Base-by-base conservation (phyloP, 2,329 filamentous ascomycete species). In the Ascocoryne sarcoides region DNA sequence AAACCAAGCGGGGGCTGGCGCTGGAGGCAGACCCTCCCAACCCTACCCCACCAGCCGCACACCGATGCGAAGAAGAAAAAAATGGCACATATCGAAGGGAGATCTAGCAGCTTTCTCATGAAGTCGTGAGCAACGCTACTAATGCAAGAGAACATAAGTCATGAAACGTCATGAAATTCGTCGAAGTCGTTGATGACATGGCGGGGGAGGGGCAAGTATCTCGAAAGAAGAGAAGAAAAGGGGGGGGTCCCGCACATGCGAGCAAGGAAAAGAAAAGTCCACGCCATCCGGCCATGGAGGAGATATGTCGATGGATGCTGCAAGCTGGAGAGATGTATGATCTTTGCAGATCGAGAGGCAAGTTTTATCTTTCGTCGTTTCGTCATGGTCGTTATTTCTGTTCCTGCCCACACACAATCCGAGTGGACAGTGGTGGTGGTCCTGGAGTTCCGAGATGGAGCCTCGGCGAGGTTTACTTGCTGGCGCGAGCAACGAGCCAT, bases 401-500 rank as follows among this genome's bases (percentile, higher is more conserved):
- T 15, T 36, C 21, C 31, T n/a, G n/a, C n/a, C n/a, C n/a, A n/a
- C n/a, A n/a, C n/a, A n/a, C n/a, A n/a, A n/a, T n/a, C n/a, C n/a
- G n/a, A n/a, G n/a, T n/a, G n/a, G n/a, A n/a, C n/a, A n/a, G n/a
- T n/a, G n/a, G 57, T 61, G 54, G 59, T 63, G 14, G 30, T 32
- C 30, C 15, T 32, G 35, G 23, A 40, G 34, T 10, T 32, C 18
- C 21, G 28, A 39, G 17, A 31, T 39, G 18, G 21, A 29, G 33
- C 17, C 34, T 28, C 39, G 9, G 14, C 32, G 33, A 16, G 3
- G 8, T 29, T 23, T 45, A 51, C 38, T 49, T 51, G 42, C 73
- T 86, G 48, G 88, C 82, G 62, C 85, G 84, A 53, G 88, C 90
- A 63, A 98, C 90, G 61, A 98, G 71, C 85, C 92, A 98, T 62